phyloP scores from a whole-genome alignment of 352 stramenopile genomes.

The Phytophthora sp. region DNA sequence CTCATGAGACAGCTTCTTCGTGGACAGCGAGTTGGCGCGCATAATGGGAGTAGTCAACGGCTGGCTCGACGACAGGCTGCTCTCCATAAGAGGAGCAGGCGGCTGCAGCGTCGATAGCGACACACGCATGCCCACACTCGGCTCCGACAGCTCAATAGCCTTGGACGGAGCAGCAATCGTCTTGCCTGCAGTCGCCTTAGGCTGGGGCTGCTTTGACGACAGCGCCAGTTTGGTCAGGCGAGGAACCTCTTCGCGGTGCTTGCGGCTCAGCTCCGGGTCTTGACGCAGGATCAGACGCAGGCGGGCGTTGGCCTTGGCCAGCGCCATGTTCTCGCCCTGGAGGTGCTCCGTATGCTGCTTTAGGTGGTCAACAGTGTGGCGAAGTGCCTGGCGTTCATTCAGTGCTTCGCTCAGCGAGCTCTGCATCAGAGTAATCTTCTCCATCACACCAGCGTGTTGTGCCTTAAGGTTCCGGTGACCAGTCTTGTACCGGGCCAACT shows the following conservation, averaged over 20 bases:
- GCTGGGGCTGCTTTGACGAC: constrained; percentile 68
- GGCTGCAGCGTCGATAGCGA: constrained; percentile 57
- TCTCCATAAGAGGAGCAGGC: constrained; percentile 40
- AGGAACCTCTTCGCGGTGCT: constrained; percentile 85
- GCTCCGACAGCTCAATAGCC: constrained; percentile 52
- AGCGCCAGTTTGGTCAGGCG: constrained; percentile 83
- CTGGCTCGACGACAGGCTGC: constrained; percentile 15
- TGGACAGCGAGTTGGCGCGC: constrained; percentile 62
- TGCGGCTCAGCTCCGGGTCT: constrained; percentile 84
- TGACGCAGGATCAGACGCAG: constrained; percentile 85
- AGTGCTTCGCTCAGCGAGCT: constrained; percentile 72
- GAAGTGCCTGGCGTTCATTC: constrained; percentile 72
- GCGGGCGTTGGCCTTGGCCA: constrained; percentile 85
- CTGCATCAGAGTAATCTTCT: constrained; percentile 86
- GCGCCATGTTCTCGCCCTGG: constrained; percentile 83
- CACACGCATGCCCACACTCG: constrained; percentile 47
- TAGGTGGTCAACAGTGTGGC: constrained; percentile 74
- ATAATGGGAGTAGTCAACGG: constrained; percentile 55
- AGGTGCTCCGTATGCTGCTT: constrained; percentile 80
- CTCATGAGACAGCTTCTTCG: constrained; percentile 58
- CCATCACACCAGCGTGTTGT: constrained; percentile 80
- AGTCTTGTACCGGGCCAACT: constrained; percentile 82
- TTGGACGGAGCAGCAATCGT: constrained; percentile 36
- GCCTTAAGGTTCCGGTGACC: constrained; percentile 84
- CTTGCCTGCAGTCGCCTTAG: constrained; percentile 52